Evolutionary conservation across 176 grass and related monocot genomes (phyloP).

Genomic region (Carex cristatella): DNA sequence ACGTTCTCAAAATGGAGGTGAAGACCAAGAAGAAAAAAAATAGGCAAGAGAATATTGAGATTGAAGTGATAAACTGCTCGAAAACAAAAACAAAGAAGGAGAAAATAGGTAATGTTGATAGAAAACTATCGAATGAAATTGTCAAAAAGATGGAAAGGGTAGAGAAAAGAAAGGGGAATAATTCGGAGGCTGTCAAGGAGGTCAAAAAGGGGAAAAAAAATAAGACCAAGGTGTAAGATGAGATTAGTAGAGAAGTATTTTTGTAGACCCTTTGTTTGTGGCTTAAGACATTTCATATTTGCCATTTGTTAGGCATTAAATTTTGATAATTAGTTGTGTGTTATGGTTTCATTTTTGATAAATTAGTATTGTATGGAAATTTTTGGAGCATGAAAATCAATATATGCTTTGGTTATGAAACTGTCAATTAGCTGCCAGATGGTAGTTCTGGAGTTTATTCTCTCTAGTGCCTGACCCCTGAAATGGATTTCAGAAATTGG

Average conservation of each 20-base stretch:
- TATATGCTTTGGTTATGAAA: neutral
- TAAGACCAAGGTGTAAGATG: neutral
- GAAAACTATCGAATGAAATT: neutral
- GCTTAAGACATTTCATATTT: neutral
- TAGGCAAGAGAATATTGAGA: neutral
- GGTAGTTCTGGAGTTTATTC: neutral
- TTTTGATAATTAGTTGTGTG: neutral
- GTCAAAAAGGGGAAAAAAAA: neutral
- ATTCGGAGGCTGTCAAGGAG: neutral
- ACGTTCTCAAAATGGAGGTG: neutral
- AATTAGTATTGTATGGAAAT: neutral
- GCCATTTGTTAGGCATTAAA: conserved; percentile 6
- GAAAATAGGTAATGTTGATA: neutral
- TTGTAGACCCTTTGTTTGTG: neutral
- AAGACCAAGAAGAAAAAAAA: neutral
- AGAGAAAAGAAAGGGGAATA: neutral
- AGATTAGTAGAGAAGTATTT: neutral
- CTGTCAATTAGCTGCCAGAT: neutral
- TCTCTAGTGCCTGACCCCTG: neutral
- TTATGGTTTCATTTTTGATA: neutral
- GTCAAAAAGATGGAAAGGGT: neutral
- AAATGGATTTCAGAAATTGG: neutral
- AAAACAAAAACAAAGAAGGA: neutral
- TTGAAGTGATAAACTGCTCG: neutral
- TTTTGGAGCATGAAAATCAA: neutral